Percentiles rank a stretch among this genome's conserved stretches.
These are phyloP conservation scores for Chrysoporthe deuterocubensis DNA, from an alignment of 2,329 filamentous ascomycete genomes.

Conservation along the genomic window DNA sequence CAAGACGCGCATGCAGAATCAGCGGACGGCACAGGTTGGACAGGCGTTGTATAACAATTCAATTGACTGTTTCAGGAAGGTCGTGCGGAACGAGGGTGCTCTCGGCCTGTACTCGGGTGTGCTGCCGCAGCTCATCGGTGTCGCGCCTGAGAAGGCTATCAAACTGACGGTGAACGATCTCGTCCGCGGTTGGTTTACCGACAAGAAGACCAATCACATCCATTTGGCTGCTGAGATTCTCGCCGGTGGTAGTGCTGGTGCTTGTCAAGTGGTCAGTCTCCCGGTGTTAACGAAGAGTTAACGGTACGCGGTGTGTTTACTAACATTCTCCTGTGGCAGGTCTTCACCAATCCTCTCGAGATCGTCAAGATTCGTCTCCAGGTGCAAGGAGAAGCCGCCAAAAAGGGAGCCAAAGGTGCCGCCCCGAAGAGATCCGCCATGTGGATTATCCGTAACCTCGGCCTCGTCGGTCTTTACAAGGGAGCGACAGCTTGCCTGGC, in stretches of 20 bases:
- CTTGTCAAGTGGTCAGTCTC: constrained; percentile 86
- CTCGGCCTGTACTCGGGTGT: constrained; percentile 92
- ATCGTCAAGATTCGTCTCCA: constrained; percentile 99
- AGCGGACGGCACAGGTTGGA: constrained; percentile 80
- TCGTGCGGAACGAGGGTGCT: constrained; percentile 89
- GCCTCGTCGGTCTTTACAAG: constrained; percentile 94
- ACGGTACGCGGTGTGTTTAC: not conserved
- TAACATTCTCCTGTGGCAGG: constrained; percentile 49
- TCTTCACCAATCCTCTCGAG: constrained; percentile 97
- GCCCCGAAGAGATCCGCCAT: constrained; percentile 88
- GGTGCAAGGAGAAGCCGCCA: constrained; percentile 93
- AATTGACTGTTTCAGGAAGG: constrained; percentile 91
- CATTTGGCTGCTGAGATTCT: constrained; percentile 73
- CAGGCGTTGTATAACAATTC: constrained; percentile 96
- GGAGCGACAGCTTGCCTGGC: constrained; percentile 92
- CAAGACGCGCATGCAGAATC: constrained; percentile 98
- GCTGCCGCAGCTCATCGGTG: constrained; percentile 90
- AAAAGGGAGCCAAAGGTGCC: constrained; percentile 65
- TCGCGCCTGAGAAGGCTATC: constrained; percentile 99
- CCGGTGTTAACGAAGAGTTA: not conserved
- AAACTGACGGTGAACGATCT: constrained; percentile 98
- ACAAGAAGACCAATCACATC: constrained; percentile 75
- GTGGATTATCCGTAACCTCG: constrained; percentile 96
- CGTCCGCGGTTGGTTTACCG: constrained; percentile 75
- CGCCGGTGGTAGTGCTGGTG: constrained; percentile 87